Conservation (phyloP, 768 basidiomycete species). For the Leccinum fibrillosum region DNA sequence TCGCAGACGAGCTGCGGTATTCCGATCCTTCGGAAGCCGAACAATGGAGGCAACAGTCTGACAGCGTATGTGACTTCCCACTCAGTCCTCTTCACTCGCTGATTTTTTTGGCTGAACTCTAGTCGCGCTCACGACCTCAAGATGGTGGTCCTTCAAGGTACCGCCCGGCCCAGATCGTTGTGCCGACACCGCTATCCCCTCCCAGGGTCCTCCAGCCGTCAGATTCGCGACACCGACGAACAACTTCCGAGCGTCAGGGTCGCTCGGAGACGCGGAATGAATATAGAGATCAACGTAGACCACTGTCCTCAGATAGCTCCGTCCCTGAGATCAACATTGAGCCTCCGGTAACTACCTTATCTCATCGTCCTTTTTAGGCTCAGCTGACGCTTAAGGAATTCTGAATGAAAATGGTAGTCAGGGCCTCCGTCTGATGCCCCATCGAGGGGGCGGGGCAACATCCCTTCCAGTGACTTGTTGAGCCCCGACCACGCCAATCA, state of each 20-base stretch:
- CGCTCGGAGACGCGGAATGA: constrained; percentile 17
- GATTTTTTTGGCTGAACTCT: background rate
- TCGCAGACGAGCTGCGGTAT: constrained; percentile 36
- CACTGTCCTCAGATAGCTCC: constrained; percentile 32
- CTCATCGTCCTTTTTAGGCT: constrained; percentile 6
- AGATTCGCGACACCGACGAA: constrained; percentile 17
- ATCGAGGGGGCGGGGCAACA: constrained; percentile 21
- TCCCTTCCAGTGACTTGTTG: constrained; percentile 16
- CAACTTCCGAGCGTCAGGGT: constrained; percentile 25
- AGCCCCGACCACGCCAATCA: constrained; percentile 32
- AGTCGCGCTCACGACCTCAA: constrained; percentile 20
- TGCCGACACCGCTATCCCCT: constrained; percentile 28
- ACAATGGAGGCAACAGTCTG: constrained; percentile 29
- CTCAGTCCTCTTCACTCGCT: background rate
- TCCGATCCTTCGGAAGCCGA: constrained; percentile 31
- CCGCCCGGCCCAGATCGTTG: constrained; percentile 20
- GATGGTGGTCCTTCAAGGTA: constrained; percentile 10
- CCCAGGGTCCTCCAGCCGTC: constrained; percentile 12
- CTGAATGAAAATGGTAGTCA: constrained; percentile 20
- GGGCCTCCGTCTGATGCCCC: constrained; percentile 32
- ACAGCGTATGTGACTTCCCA: constrained; percentile 12
- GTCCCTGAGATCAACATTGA: constrained; percentile 33
- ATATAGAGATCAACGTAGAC: constrained; percentile 21
- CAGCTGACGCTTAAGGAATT: constrained; percentile 11
- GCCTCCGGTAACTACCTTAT: constrained; percentile 26